A percentile compares a stretch with the other conserved stretches of the same genome.
Conservation (phyloP, 371 early-diverging fungal species). For the Haplosporangium sp. region DNA sequence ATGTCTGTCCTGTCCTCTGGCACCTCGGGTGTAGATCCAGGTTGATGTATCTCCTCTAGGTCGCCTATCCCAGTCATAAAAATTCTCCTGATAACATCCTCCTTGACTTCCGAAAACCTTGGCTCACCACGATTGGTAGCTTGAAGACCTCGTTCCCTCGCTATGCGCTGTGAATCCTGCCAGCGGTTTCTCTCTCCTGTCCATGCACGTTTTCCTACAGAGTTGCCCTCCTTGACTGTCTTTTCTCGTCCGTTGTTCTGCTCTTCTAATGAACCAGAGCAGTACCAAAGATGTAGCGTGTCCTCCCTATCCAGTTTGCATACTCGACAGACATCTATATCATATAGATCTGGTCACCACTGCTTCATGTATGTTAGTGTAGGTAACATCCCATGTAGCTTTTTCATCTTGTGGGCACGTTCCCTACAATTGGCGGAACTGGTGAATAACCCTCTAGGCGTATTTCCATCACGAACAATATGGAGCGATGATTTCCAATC, state of each 20-base stretch:
- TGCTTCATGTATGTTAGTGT: slow-evolving; percentile 8
- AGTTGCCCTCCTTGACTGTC: neutral
- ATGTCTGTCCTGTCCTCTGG: too few species aligned
- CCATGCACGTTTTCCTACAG: too few species aligned
- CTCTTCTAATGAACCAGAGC: neutral
- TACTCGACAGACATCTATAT: slow-evolving; percentile 7
- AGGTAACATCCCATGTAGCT: neutral
- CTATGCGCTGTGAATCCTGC: too few species aligned
- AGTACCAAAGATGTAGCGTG: neutral
- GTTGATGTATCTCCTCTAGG: too few species aligned
- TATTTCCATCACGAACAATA: neutral
- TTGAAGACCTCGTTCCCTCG: too few species aligned
- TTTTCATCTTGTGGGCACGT: neutral
- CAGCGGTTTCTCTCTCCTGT: neutral
- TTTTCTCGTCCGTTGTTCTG: neutral
- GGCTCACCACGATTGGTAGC: too few species aligned
- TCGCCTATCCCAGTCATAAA: too few species aligned
- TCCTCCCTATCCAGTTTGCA: slow-evolving; percentile 6
- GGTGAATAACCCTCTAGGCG: neutral
- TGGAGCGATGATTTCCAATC: neutral
- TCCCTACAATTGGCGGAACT: neutral
- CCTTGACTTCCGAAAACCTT: too few species aligned
- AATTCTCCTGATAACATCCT: too few species aligned
- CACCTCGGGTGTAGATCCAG: too few species aligned
- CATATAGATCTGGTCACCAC: slow-evolving; percentile 12